A percentile compares a stretch with the other conserved stretches of the same genome.
Evolutionary conservation across 345 rosid genomes (phyloP).

Genomic region (Hypericum perforatum): DNA sequence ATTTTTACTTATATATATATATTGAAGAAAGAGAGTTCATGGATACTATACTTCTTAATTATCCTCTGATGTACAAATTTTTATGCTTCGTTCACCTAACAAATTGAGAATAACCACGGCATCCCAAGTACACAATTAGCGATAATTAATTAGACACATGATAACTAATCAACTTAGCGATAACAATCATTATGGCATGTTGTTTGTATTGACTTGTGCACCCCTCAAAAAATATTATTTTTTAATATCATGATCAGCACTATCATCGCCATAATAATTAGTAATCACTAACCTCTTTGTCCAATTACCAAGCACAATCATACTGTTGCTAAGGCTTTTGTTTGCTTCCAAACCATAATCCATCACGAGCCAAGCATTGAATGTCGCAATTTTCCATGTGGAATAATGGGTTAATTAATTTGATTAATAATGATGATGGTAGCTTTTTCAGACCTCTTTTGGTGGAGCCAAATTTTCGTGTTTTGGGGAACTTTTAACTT

Average conservation of each 20-base stretch:
- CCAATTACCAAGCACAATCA: slow-evolving; percentile 26
- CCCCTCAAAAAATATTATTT: background rate
- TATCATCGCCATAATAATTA: slow-evolving; percentile 13
- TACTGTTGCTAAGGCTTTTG: slow-evolving; percentile 9
- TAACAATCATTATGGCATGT: slow-evolving; percentile 17
- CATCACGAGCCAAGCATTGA: background rate
- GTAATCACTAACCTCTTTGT: slow-evolving; percentile 14
- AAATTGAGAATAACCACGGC: background rate
- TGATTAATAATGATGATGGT: no score
- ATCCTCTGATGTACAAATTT: slow-evolving; percentile 2
- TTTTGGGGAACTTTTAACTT: no score
- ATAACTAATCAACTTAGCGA: slow-evolving; percentile 11
- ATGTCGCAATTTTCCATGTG: no score
- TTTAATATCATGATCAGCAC: slow-evolving; percentile 10
- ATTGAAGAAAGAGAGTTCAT: no score
- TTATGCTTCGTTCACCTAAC: slow-evolving; percentile 24
- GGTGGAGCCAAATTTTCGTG: no score
- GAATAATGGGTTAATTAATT: no score
- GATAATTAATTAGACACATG: background rate
- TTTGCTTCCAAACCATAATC: slow-evolving; percentile 15
- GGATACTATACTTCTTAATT: no score
- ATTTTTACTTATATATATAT: no score
- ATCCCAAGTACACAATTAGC: no score
- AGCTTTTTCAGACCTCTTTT: no score
- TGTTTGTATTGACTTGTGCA: slow-evolving; percentile 6